Base-by-base conservation (phyloP, 2,329 filamentous ascomycete species). In the Calonectria naviculata region DNA sequence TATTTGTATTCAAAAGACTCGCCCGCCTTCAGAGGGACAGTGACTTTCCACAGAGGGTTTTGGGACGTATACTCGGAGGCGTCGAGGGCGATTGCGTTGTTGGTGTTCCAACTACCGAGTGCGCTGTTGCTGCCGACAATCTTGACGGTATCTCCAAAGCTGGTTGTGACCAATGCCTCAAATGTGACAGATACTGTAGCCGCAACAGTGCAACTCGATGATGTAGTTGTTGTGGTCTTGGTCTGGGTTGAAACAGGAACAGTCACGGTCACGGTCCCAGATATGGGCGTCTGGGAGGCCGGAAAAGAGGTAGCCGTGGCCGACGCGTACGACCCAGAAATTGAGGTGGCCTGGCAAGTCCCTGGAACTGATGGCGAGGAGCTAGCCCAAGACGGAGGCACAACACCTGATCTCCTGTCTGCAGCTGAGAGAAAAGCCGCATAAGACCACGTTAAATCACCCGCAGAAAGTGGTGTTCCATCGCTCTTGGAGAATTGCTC, bases 361-460 rank as follows among this genome's bases (percentile, higher is more conserved):
- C 82, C 75, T 0, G 91, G 89, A 0, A 91, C 81, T 0, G 84
- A 83, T 69, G 85, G 86, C 4, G 85, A 85, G 7, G 83, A 77
- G 52, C 81, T 72, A 5, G 85, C 85, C 91, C 91, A 93, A 7
- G 89, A 87, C 1, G 86, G 83, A 1, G 91, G 90, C 10, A 91
- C 81, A 19, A 88, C 77, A 24, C 87, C 87, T 56, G 87, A 86
- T 56, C 91, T 88, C 42, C 91, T 88, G 47, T 87, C 87, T 28
- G 85, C 83, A n/a, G 89, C 89, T 0, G 92, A 92, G 56, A 94
- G 83, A 81, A 94, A 92, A 0, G 92, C 87, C 1, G 92, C 91
- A 74, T 94, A 94, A 0, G 92, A 93, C 93, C 93, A 94, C 4
- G 93, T 94, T 31, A 94, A 84, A 73, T 94, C 91, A 21, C 84